These are phyloP conservation scores for Dendrocalamus latiflorus DNA, from an alignment of 202 grass and related monocot species.

Conservation along the genomic window DNA sequence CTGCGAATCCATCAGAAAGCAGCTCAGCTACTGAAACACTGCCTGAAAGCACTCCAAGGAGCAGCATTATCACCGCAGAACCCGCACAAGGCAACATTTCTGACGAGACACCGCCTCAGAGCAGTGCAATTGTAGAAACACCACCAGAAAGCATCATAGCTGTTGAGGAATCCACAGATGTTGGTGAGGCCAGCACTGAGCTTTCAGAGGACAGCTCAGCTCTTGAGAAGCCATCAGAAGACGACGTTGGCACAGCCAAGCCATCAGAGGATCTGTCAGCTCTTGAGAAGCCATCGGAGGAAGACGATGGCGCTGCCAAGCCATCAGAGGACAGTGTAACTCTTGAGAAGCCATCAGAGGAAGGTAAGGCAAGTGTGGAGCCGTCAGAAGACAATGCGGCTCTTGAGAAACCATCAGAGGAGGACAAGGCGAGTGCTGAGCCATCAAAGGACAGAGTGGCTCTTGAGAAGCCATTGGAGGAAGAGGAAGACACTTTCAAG, in stretches of 20 bases:
- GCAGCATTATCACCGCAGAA: neutral
- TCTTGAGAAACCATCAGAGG: neutral
- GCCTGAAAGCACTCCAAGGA: constrained; percentile 11
- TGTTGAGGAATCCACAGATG: neutral
- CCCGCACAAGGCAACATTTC: neutral
- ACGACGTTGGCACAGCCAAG: neutral
- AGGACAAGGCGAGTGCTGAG: neutral
- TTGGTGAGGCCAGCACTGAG: neutral
- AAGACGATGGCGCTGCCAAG: neutral
- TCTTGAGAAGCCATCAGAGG: constrained; percentile 15
- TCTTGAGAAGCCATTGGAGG: constrained; percentile 17
- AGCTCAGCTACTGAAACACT: constrained; percentile 23
- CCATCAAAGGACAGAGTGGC: neutral
- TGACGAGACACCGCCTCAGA: constrained; percentile 6
- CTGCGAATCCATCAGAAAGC: constrained; percentile 28
- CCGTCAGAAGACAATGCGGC: neutral
- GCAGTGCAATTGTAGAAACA: constrained; percentile 31
- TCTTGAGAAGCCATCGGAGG: neutral
- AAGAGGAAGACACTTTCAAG: neutral
- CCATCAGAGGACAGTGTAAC: neutral
- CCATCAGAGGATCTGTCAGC: neutral
- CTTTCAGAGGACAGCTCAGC: neutral
- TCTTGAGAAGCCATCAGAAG: neutral
- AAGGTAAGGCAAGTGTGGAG: neutral
- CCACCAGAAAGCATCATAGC: neutral